Conservation (phyloP, 345 rosid species). For the Salix suchowensis region DNA sequence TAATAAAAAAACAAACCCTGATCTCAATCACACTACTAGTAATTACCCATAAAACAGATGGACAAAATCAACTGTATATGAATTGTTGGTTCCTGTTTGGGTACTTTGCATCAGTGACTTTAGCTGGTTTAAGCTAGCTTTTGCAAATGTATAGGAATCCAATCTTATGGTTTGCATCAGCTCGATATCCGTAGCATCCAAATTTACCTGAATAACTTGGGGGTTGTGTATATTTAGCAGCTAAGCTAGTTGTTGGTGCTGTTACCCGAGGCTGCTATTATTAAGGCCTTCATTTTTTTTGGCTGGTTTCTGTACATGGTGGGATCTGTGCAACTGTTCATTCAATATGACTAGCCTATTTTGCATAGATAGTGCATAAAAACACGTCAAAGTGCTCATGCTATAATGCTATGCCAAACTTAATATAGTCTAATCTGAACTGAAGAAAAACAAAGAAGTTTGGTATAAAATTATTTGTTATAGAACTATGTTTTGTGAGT, state of each 20-base stretch:
- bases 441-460: too few species aligned
- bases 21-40: not conserved
- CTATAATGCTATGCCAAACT: too few species aligned
- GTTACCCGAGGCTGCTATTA: not conserved
- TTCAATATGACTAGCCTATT: too few species aligned
- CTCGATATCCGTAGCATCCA: not conserved
- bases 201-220: not conserved
- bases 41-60: not conserved
- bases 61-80: not conserved
- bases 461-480: not conserved
- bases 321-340: too few species aligned
- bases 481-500: not conserved
- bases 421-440: too few species aligned
- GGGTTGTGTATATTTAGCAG: not conserved
- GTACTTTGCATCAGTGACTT: not conserved
- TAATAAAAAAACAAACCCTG: not conserved
- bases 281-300: not conserved
- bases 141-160: not conserved
- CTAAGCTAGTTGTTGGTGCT: too few species aligned
- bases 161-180: not conserved
- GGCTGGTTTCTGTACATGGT: too few species aligned
- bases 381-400: too few species aligned
- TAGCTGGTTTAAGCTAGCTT: not conserved
- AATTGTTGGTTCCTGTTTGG: not conserved
- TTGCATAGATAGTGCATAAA: too few species aligned